Base-by-base conservation (phyloP, 768 basidiomycete species). In the Hericium rajendrae region DNA sequence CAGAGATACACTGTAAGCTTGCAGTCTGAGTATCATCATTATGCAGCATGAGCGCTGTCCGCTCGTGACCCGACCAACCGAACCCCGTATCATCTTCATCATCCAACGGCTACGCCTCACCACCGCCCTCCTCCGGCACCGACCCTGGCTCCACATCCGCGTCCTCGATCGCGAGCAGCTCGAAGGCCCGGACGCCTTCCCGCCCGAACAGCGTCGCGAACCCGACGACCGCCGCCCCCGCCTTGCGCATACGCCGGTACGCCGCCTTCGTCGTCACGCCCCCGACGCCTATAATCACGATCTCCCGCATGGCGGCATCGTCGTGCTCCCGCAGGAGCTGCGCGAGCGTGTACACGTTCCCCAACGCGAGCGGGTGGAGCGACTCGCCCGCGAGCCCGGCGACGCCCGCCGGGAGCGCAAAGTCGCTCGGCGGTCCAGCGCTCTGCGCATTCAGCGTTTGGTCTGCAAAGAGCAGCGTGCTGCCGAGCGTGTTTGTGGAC, bases 311-410 rank as follows among this genome's bases (percentile, higher is more conserved):
- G 0, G 73, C 74, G 3, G 68, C 60, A 58, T 75, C 74, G 26
- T 73, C 73, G 50, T 68, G 67, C 38, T 71, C 67, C 16, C 68
- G 67, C 52, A 91, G 71, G 48, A 90, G 67, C 41, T 69, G 70
- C 13, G 76, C 67, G 66, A 92, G 85, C 16, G 79, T 74, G 63
- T 76, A 76, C 32, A 89, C 90, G 65, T 86, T 93, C 59, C 91
- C 91, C 28, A 94, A 74, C 20, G 92, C 78, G 11, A 92, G 68
- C 0, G 88, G 71, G 67, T 94, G 91, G 10, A 94, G 69, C 37
- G 80, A 69, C 43, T 88, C 86, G 3, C 92, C 91, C 6, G 83
- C 90, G 38, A 94, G 70, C 0, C 89, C 92, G 6, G 89, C 91
- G 3, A 83, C 64, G 2, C 71, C 76, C 0, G 82, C 77, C 2